Conservation (phyloP, 225 moss, liverwort and hornwort genomes). For the Marchantia paleacea region DNA sequence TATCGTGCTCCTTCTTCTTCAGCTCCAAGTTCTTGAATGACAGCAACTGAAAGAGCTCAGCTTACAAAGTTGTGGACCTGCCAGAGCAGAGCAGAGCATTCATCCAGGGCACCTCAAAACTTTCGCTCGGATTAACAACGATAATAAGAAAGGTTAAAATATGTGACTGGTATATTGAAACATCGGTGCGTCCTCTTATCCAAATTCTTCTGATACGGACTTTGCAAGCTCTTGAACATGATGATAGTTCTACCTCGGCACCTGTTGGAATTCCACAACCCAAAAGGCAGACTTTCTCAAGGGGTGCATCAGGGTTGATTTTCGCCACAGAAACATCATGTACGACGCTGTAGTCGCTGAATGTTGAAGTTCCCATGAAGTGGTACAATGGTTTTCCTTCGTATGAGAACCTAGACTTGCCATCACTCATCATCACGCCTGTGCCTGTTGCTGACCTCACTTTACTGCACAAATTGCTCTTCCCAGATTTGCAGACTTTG, state of each 20-base stretch:
- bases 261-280: conserved; percentile 42
- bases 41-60: no score
- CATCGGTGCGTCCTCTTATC: no score
- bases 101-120: no score
- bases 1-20: no score
- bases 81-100: no score
- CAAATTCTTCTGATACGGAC: no score
- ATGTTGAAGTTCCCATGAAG: conserved; percentile 42
- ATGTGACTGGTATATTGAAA: no score
- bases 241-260: neutral
- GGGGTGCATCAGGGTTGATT: conserved; percentile 31
- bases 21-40: no score
- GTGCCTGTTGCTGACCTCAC: conserved; percentile 35
- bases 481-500: conserved; percentile 44
- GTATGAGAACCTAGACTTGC: conserved; percentile 32
- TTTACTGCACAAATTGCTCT: conserved; percentile 39
- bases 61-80: no score
- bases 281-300: conserved; percentile 37
- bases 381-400: conserved; percentile 34
- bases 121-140: no score
- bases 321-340: conserved; percentile 43
- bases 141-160: no score
- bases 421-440: conserved; percentile 38
- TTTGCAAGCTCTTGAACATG: no score
- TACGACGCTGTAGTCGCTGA: conserved; percentile 40